These are phyloP conservation scores for Penicillium sp. DNA, from an alignment of 2,329 filamentous ascomycete genomes.

Conservation along the genomic window DNA sequence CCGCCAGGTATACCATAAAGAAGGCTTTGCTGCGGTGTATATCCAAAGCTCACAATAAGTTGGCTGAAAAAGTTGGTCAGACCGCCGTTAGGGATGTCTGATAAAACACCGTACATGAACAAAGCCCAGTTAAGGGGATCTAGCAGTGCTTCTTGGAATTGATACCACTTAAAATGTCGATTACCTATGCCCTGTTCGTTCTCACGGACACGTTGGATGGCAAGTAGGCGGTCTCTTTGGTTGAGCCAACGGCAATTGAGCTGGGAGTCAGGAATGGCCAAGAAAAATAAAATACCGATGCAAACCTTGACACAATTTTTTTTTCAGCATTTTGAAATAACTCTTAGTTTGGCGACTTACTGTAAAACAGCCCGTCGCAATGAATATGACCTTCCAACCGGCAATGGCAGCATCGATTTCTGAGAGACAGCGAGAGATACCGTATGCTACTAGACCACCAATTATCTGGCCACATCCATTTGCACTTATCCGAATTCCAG, in stretches of 20 bases:
- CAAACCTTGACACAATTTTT: conserved; percentile 14
- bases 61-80: neutral
- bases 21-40: neutral
- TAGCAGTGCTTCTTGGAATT: neutral
- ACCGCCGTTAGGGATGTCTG: neutral
- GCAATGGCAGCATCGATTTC: neutral
- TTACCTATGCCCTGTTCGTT: neutral
- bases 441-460: neutral
- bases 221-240: neutral
- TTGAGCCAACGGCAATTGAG: conserved; percentile 28
- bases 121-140: neutral
- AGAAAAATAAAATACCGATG: conserved; percentile 29
- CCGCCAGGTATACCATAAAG: neutral
- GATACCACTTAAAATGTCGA: conserved; percentile 1
- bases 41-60: neutral
- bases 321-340: conserved; percentile 34
- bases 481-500: neutral
- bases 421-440: neutral
- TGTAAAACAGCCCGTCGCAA: conserved; percentile 6
- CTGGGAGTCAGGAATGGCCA: conserved; percentile 39
- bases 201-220: neutral
- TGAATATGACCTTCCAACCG: neutral
- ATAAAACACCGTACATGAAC: conserved; percentile 1
- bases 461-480: neutral
- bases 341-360: conserved; percentile 25